phyloP scores from a whole-genome alignment of 2,329 filamentous ascomycete genomes.

The Botryotinia narcissicola region DNA sequence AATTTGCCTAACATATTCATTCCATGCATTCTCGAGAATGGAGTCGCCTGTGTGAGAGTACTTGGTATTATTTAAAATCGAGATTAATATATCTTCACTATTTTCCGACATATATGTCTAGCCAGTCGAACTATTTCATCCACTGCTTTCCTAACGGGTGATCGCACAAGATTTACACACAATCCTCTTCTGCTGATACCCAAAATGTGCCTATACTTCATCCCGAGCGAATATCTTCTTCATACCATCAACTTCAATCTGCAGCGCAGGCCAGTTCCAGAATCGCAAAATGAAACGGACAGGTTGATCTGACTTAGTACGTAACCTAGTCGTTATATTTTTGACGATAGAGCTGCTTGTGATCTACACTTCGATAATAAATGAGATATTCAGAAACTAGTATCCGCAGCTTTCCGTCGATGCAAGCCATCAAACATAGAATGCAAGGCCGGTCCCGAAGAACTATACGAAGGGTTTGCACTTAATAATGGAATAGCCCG shows the following conservation, averaged over 20 bases:
- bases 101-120: too few relatives aligned
- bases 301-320: accelerated
- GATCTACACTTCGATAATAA: background rate
- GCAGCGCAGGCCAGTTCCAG: background rate
- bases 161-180: background rate
- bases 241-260: background rate
- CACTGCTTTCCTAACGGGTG: background rate
- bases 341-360: background rate
- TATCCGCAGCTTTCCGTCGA: background rate
- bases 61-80: background rate
- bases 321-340: background rate
- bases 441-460: background rate
- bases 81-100: background rate
- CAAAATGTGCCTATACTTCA: background rate
- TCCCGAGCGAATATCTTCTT: background rate
- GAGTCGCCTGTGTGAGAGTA: background rate
- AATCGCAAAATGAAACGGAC: background rate
- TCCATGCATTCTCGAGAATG: background rate
- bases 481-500: background rate
- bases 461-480: background rate
- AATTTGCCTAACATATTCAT: background rate
- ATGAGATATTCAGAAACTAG: background rate
- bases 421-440: background rate
- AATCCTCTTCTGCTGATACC: too few relatives aligned
- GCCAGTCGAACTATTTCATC: accelerated